Percentiles rank a stretch among this genome's conserved stretches.
Conservation (phyloP, 352 stramenopile genomes). For the Blastocystis sp. region DNA sequence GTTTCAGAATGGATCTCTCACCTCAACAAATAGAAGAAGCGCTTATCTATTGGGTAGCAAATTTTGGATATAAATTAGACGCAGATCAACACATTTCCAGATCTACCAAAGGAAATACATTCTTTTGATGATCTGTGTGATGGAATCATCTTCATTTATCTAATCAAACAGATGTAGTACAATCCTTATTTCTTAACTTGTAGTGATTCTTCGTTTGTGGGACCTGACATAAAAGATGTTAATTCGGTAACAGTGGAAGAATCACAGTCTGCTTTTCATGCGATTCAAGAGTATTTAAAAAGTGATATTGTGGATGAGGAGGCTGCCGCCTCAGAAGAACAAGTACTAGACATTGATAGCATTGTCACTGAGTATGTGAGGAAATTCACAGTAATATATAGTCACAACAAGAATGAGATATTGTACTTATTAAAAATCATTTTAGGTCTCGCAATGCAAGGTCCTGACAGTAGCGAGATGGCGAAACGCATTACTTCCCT, state of each 20-base stretch:
- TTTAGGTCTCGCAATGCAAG: conserved; percentile 26
- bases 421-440: conserved; percentile 35
- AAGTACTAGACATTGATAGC: conserved; percentile 18
- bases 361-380: background rate
- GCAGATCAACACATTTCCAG: conserved; percentile 30
- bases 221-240: background rate
- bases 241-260: background rate
- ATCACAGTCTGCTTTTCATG: background rate
- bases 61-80: background rate
- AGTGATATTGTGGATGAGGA: conserved; percentile 54
- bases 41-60: conserved; percentile 5
- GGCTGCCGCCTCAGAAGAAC: background rate
- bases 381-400: background rate
- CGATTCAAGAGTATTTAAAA: conserved; percentile 41
- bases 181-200: background rate
- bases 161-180: conserved; percentile 24
- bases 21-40: background rate
- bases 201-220: background rate
- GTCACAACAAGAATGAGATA: conserved; percentile 8
- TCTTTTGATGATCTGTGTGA: conserved; percentile 47
- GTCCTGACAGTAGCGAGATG: background rate
- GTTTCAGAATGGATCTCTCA: background rate
- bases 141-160: background rate
- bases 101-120: background rate
- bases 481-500: conserved; percentile 9